phyloP scores from a whole-genome alignment of 2,329 filamentous ascomycete genomes.

The Fusarium sp. region DNA sequence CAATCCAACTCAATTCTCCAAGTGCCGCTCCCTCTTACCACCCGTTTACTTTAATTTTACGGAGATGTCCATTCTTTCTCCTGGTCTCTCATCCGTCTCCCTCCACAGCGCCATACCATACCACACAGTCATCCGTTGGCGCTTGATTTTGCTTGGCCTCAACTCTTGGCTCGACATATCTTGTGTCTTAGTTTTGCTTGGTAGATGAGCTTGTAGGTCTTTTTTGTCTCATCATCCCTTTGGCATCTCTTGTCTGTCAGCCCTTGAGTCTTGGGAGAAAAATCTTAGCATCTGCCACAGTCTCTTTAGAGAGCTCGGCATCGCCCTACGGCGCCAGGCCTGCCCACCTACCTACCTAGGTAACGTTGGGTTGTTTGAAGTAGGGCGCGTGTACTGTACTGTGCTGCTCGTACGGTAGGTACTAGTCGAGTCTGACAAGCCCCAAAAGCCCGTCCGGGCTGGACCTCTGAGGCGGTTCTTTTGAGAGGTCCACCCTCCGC shows the following conservation, averaged over 20 bases:
- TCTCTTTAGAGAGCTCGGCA: slow-evolving; percentile 10
- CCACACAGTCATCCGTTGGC: slow-evolving; percentile 16
- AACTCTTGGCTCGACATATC: slow-evolving; percentile 34
- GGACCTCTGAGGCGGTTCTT: slow-evolving; percentile 22
- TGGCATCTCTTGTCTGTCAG: slow-evolving; percentile 16
- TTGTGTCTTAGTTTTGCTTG: slow-evolving; percentile 35
- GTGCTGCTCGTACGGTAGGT: slow-evolving; percentile 35
- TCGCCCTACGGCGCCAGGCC: slow-evolving; percentile 8
- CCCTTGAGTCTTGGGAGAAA: slow-evolving; percentile 15
- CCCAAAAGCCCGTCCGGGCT: slow-evolving; percentile 25
- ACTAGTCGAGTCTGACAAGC: slow-evolving; percentile 12
- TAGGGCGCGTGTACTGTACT: slow-evolving; percentile 24
- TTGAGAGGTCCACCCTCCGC: slow-evolving; percentile 36
- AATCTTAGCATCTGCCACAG: slow-evolving; percentile 24
- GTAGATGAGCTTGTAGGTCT: slow-evolving; percentile 18
- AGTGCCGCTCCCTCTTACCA: slow-evolving; percentile 7
- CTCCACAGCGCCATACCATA: slow-evolving; percentile 1
- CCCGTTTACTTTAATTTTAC: not conserved
- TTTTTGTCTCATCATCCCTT: slow-evolving; percentile 32
- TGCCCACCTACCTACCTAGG: not conserved
- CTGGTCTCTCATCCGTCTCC: not conserved
- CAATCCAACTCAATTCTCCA: slow-evolving; percentile 17
- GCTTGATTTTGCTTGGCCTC: slow-evolving; percentile 31
- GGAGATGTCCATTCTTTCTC: slow-evolving; percentile 3
- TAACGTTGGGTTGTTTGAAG: not conserved